Percentiles rank a stretch among this genome's conserved stretches.
Evolutionary conservation across 1,284 basidiomycete species (phyloP).

Genomic region (Moniliella sp.): DNA sequence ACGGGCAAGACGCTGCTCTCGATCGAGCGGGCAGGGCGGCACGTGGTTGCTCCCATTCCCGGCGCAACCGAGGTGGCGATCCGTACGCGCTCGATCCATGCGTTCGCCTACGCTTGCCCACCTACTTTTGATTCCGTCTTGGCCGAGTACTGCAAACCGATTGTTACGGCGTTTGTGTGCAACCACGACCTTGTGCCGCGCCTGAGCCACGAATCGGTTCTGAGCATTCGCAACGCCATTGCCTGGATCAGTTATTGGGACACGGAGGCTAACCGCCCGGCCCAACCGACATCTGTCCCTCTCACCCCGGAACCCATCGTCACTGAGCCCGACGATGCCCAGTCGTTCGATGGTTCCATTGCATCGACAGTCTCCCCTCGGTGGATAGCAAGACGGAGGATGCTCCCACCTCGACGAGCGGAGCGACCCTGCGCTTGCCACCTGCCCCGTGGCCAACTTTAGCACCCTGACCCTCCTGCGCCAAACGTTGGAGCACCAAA

Average conservation of each 20-base stretch:
- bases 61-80: slow-evolving; percentile 49
- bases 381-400: no score
- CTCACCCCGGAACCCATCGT: no score
- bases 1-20: slow-evolving; percentile 1
- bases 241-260: slow-evolving; percentile 54
- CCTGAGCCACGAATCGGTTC: slow-evolving; percentile 53
- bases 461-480: no score
- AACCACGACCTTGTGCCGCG: slow-evolving; percentile 60
- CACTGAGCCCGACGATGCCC: slow-evolving; percentile 8
- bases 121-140: slow-evolving; percentile 45
- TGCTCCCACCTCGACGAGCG: no score
- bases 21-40: no score
- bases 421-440: no score
- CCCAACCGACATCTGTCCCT: no score
- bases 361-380: no score
- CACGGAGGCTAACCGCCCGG: no score
- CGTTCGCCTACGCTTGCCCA: slow-evolving; percentile 60
- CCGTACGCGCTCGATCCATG: slow-evolving; percentile 47
- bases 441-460: no score
- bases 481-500: background rate
- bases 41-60: no score
- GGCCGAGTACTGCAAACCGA: slow-evolving; percentile 40
- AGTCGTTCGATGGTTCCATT: background rate
- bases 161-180: slow-evolving; percentile 57
- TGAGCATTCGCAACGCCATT: slow-evolving; percentile 52